Evolutionary conservation across 2,329 filamentous ascomycete genomes (phyloP).

Genomic region (Calonectria pauciramosa): DNA sequence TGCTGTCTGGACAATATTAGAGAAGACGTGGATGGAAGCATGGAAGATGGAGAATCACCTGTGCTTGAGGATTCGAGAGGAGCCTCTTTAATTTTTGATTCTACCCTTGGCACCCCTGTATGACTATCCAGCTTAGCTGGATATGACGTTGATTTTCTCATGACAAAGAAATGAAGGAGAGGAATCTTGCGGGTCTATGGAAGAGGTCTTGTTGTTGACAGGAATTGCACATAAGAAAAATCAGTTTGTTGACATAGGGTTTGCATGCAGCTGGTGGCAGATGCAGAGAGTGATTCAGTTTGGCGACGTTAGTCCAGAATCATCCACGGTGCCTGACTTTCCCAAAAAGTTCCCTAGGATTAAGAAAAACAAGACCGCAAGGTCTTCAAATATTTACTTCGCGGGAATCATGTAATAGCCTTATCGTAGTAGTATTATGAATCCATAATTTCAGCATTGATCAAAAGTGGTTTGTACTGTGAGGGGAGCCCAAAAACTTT

Average conservation of each 20-base stretch:
- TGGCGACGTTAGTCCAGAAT: not conserved
- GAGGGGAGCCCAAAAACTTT: not conserved
- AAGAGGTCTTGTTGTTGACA: not conserved
- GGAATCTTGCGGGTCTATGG: not conserved
- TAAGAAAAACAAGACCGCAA: not conserved
- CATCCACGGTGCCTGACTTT: not conserved
- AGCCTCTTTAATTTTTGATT: not conserved
- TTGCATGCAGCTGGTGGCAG: not conserved
- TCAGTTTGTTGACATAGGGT: not conserved
- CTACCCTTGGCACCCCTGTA: not conserved
- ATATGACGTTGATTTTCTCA: slow-evolving; percentile 25
- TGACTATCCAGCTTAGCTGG: slow-evolving; percentile 2
- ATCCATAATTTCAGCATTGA: no score
- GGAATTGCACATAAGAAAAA: not conserved
- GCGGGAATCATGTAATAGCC: not conserved
- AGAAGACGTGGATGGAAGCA: no score
- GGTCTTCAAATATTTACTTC: not conserved
- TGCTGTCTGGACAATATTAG: not conserved
- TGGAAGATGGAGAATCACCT: not conserved
- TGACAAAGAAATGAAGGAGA: not conserved
- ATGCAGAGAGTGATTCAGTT: not conserved
- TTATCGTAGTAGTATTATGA: not conserved
- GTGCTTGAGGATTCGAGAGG: not conserved
- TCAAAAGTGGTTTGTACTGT: not conserved
- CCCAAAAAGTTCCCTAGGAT: not conserved